These are phyloP conservation scores for Gracilaria domingensis DNA, from an alignment of 23 red algal species.

Conservation along the genomic window DNA sequence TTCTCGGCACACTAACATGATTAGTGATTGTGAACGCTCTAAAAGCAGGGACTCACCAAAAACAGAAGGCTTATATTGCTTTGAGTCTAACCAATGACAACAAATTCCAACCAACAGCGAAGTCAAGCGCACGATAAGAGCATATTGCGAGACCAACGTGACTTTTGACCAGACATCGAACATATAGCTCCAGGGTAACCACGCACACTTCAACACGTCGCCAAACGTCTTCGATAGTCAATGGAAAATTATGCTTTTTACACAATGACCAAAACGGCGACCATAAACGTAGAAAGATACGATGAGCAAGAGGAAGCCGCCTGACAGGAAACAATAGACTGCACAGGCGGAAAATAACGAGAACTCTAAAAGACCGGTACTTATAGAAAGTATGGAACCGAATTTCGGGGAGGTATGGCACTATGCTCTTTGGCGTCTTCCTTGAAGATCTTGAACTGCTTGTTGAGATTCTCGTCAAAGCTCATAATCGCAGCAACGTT, in stretches of 20 bases:
- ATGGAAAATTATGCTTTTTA: constrained; percentile 29
- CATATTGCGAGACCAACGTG: too few species aligned
- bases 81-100: not conserved
- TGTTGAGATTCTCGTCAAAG: constrained; percentile 96
- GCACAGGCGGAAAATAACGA: constrained; percentile 8
- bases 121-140: not conserved
- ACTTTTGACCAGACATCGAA: constrained; percentile 2
- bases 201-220: constrained; percentile 2
- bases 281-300: constrained; percentile 23
- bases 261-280: constrained; percentile 37
- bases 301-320: constrained; percentile 28
- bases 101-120: not conserved
- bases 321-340: not conserved
- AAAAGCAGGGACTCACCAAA: not conserved
- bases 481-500: constrained; percentile 99
- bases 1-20: not conserved
- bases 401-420: constrained; percentile 73
- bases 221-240: not conserved
- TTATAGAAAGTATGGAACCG: constrained; percentile 96
- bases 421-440: constrained; percentile 96
- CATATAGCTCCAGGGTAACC: not conserved
- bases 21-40: not conserved
- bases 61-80: not conserved
- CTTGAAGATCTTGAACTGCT: constrained; percentile 96
- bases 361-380: constrained; percentile 4